phyloP scores from a whole-genome alignment of 2,329 filamentous ascomycete species.

The Penicillium sp. region DNA sequence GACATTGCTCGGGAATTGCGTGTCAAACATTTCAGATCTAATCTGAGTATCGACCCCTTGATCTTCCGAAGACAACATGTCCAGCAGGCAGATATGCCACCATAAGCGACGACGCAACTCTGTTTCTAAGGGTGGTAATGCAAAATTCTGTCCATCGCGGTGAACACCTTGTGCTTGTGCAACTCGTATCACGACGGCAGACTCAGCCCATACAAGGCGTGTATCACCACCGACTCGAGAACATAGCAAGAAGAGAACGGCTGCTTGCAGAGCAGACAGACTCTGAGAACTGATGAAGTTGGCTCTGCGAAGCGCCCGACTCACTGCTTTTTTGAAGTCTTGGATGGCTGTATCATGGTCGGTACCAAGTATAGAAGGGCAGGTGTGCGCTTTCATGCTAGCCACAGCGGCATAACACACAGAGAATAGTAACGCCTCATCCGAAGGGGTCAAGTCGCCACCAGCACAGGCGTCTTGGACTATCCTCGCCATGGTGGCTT shows the following conservation, averaged over 20 bases:
- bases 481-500: conserved; percentile 3
- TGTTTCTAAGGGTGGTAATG: conserved; percentile 15
- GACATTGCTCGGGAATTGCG: conserved; percentile 25
- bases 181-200: conserved; percentile 11
- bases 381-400: conserved; percentile 12
- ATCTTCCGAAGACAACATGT: conserved; percentile 29
- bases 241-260: conserved; percentile 19
- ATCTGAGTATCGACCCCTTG: conserved; percentile 28
- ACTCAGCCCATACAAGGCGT: conserved; percentile 11
- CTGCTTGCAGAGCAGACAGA: conserved; percentile 18
- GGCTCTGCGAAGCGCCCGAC: conserved; percentile 12
- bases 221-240: conserved; percentile 8
- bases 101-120: conserved; percentile 31
- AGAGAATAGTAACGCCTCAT: conserved; percentile 11
- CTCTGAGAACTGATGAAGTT: conserved; percentile 14
- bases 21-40: conserved; percentile 23
- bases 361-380: conserved; percentile 2
- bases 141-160: conserved; percentile 6
- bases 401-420: conserved; percentile 20
- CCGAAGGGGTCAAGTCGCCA: not conserved
- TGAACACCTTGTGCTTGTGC: conserved; percentile 12
- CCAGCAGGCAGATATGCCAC: conserved; percentile 32
- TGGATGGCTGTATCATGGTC: conserved; percentile 3
- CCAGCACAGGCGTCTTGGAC: not conserved
- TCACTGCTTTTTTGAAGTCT: conserved; percentile 6